A percentile compares a stretch with the other conserved stretches of the same genome.
Conservation (phyloP, 371 early-diverging fungal genomes). For the Mucor piriformis region DNA sequence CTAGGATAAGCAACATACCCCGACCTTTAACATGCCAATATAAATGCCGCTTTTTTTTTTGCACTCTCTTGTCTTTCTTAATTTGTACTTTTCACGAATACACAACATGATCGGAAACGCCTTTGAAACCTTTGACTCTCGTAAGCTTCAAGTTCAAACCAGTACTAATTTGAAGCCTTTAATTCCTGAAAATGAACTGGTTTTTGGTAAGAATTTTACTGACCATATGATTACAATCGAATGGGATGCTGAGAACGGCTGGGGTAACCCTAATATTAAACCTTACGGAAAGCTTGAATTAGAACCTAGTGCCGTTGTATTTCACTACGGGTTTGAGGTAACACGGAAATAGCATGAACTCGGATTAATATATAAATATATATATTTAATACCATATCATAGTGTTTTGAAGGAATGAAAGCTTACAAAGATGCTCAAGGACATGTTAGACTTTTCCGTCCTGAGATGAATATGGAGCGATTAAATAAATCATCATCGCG, state of each 20-base stretch:
- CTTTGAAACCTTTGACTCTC: constrained; percentile 5
- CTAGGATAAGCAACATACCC: no score
- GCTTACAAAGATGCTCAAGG: constrained; percentile 86
- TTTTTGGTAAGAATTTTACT: constrained; percentile 85
- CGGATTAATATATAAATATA: no score
- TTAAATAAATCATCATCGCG: constrained; percentile 72
- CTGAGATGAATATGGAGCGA: constrained; percentile 90
- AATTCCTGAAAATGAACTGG: constrained; percentile 60
- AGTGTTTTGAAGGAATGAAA: constrained; percentile 93
- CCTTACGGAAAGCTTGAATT: constrained; percentile 79
- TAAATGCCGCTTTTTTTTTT: neutral
- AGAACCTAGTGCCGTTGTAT: constrained; percentile 81
- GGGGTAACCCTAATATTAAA: constrained; percentile 69
- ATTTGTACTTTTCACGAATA: neutral
- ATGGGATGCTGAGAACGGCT: constrained; percentile 73
- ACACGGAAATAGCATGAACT: neutral
- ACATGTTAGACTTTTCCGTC: constrained; percentile 82
- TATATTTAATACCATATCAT: neutral
- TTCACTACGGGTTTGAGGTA: constrained; percentile 84
- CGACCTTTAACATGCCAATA: no score
- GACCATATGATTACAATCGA: constrained; percentile 89
- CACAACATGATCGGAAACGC: constrained; percentile 4
- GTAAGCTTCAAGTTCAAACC: constrained; percentile 6
- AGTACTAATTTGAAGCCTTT: constrained; percentile 21
- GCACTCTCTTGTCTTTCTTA: neutral